Conservation (phyloP, 768 basidiomycete species). For the Porphyrellus cyaneotinctus region DNA sequence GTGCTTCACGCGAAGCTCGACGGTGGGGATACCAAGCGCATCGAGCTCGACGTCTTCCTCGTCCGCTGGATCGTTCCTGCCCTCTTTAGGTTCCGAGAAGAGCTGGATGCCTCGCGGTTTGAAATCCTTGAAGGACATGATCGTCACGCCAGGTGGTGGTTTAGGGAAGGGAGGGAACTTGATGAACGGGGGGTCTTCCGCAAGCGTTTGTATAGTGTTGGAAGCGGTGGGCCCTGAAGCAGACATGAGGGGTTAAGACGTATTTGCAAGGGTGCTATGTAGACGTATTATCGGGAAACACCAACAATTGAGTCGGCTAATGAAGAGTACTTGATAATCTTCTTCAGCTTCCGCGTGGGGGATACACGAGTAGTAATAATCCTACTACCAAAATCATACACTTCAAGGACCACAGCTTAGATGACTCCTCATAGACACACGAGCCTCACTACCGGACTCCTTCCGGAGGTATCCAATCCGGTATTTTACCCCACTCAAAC, state of each 20-base stretch:
- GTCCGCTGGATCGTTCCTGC: constrained; percentile 28
- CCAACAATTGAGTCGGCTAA: constrained; percentile 17
- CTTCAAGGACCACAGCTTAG: no score
- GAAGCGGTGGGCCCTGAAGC: constrained; percentile 15
- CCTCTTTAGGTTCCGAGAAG: constrained; percentile 35
- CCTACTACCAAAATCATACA: no score
- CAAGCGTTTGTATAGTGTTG: constrained; percentile 4
- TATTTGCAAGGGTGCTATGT: no score
- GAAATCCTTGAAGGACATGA: constrained; percentile 57
- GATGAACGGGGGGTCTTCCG: constrained; percentile 20
- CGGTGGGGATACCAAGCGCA: constrained; percentile 61
- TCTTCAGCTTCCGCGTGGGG: no score
- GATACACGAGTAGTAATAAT: no score
- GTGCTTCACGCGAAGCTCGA: constrained; percentile 52
- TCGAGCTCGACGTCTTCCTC: constrained; percentile 59
- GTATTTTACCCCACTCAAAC: constrained; percentile 69
- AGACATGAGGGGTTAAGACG: constrained; percentile 18
- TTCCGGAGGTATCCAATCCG: constrained; percentile 70
- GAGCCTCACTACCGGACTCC: constrained; percentile 43
- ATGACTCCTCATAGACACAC: no score
- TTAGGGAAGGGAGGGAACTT: constrained; percentile 49
- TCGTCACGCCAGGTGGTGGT: constrained; percentile 41
- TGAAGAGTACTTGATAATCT: neutral
- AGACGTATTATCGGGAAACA: constrained; percentile 9
- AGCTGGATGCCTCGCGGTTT: constrained; percentile 55